Percentiles rank a stretch among this genome's conserved stretches.
Conservation (phyloP, 2,329 filamentous ascomycete species). For the Sclerotinia nivalis region DNA sequence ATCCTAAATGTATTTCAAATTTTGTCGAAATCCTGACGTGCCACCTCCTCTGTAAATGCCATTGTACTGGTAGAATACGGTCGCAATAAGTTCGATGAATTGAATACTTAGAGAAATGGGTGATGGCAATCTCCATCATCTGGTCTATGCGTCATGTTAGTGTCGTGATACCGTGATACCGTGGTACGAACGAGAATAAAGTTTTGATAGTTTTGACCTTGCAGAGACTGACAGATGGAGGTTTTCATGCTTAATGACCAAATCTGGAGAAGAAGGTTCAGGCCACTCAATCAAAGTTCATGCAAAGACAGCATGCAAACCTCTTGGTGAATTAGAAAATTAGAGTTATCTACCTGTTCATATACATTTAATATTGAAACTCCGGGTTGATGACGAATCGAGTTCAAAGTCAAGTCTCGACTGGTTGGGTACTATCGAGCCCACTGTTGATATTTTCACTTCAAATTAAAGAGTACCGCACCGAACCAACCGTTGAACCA, state of each 20-base stretch:
- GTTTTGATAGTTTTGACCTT: background rate
- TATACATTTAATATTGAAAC: background rate
- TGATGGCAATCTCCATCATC: background rate
- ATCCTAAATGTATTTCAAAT: background rate
- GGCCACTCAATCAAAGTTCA: background rate
- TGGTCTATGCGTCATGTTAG: slow-evolving; percentile 5
- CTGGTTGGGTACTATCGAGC: background rate
- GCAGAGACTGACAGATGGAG: background rate
- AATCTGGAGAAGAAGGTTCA: background rate
- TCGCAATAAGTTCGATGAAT: background rate
- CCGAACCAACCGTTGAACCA: background rate
- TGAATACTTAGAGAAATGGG: background rate
- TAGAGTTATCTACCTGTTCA: background rate
- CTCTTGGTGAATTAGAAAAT: background rate
- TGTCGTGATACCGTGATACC: slow-evolving; percentile 5
- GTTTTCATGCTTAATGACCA: background rate
- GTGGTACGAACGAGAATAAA: background rate
- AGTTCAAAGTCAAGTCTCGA: background rate
- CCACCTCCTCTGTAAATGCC: background rate
- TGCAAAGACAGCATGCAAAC: background rate
- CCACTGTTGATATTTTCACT: background rate
- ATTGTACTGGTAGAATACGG: background rate
- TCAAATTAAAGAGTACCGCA: background rate
- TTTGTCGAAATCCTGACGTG: background rate
- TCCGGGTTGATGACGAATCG: background rate